Percentiles rank a stretch among this genome's conserved stretches.
Conservation (phyloP, 129 eudicot genomes). For the Flaveria trinervia region DNA sequence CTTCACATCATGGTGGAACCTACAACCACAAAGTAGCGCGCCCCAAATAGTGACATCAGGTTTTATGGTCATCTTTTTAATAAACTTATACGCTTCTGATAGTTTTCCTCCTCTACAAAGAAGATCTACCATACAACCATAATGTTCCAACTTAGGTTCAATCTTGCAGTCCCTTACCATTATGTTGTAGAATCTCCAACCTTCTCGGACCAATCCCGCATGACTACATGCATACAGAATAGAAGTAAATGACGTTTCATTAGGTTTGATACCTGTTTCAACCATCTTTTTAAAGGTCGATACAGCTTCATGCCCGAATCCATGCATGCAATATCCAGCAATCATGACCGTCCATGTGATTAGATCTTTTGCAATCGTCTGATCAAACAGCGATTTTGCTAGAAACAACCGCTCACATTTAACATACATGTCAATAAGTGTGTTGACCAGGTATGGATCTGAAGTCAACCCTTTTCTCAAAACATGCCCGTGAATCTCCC, state of each 20-base stretch:
- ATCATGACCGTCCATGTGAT: constrained; percentile 66
- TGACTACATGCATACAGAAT: constrained; percentile 64
- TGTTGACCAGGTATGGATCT: constrained; percentile 52
- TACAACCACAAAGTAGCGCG: constrained; percentile 61
- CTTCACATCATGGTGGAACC: constrained; percentile 63
- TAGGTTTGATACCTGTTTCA: constrained; percentile 44
- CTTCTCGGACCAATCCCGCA: constrained; percentile 63
- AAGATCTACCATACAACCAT: constrained; percentile 67
- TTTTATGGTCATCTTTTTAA: constrained; percentile 44
- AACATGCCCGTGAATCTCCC: constrained; percentile 54
- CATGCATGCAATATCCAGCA: constrained; percentile 68
- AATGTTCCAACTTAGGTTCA: constrained; percentile 64
- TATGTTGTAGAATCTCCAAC: constrained; percentile 49
- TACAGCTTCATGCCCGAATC: constrained; percentile 57
- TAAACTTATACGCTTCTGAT: constrained; percentile 48
- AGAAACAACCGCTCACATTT: constrained; percentile 55
- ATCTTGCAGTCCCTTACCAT: constrained; percentile 56
- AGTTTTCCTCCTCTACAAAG: constrained; percentile 56
- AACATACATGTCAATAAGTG: constrained; percentile 65
- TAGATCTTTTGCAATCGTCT: constrained; percentile 36
- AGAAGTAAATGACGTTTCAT: constrained; percentile 47
- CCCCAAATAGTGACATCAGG: constrained; percentile 64
- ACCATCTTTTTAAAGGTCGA: constrained; percentile 48
- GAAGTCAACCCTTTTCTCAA: constrained; percentile 47
- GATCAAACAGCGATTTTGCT: constrained; percentile 50